Base-by-base conservation (phyloP, 1,284 basidiomycete genomes). In the Leccinum pallidistipes region DNA sequence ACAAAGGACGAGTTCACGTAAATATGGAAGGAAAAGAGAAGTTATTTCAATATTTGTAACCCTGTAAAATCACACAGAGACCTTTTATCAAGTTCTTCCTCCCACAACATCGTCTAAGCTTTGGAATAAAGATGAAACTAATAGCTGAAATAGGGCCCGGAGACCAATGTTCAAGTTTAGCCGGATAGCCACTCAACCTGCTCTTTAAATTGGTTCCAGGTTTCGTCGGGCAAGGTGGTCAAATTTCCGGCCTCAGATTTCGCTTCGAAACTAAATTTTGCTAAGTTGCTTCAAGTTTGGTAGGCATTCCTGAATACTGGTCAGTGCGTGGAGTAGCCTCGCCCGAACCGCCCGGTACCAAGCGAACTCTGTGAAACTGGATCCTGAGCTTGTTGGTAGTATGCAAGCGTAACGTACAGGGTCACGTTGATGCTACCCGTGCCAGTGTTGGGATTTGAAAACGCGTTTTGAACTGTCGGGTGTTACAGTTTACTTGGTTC, bases 1-100 rank as follows among this genome's bases (percentile, higher is more conserved):
- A 71, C 38, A 71, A 77, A 69, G 21, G 68, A 59, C 34, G 52
- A 58, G 5, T 52, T 52, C 29, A 52, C 29, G 51, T 52, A 52
- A 52, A 52, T 31, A 12, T 52, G 51, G 6, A 18, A 18, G 10
- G 8, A 24, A 9, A 52, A 51, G 14, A n/a, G 50, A 51, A 31
- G 9, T 16, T 32, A n/a, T 21, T 24, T 24, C 24, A 24, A 24
- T 24, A 24, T 24, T n/a, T 40, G 53, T 55, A 55, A 21, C 36
- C 36, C 21, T 54, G 45, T 47, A 47, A 47, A 47, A 24, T 24
- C 45, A 47, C 45, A 47, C 45, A 24, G 14, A 50, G 14, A 9
- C 18, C 49, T 10, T 50, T 50, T n/a, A 50, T 50, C 32, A 31
- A 31, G 16, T 31, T 52, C 16, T 24, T 59, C 29, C 32, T 40